phyloP scores from a whole-genome alignment of 257 asterid species.

The Cordia subcordata region DNA sequence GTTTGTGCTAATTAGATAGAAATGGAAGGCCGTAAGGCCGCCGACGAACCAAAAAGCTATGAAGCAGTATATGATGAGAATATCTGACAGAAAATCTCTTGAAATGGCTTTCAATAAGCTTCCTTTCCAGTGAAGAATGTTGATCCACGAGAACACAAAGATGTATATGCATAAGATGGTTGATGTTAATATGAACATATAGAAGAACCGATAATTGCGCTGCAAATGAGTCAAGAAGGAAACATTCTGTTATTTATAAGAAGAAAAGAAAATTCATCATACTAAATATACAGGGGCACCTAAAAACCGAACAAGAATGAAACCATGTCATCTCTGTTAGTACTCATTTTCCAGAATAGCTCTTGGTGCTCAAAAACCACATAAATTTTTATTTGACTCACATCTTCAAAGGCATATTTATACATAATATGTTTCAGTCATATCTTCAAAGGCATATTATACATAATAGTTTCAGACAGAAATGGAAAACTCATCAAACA shows the following conservation, averaged over 20 bases:
- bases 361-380: too few relatives aligned
- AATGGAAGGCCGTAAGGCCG: constrained; percentile 78
- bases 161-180: constrained; percentile 65
- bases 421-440: too few relatives aligned
- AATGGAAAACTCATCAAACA: too few relatives aligned
- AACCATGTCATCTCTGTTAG: background rate
- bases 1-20: constrained; percentile 72
- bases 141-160: constrained; percentile 58
- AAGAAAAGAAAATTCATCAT: background rate
- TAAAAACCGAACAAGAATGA: background rate
- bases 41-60: constrained; percentile 90
- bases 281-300: too few relatives aligned
- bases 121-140: constrained; percentile 42
- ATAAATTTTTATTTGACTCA: too few relatives aligned
- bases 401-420: too few relatives aligned
- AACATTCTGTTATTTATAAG: constrained; percentile 5
- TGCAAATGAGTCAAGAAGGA: constrained; percentile 34
- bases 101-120: constrained; percentile 48
- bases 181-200: constrained; percentile 77
- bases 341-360: too few relatives aligned
- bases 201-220: constrained; percentile 89
- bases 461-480: too few relatives aligned
- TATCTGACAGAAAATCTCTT: constrained; percentile 57
- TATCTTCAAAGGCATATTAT: too few relatives aligned
- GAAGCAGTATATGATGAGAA: constrained; percentile 78